Percentiles rank a stretch among this genome's conserved stretches.
These are phyloP conservation scores for Candida michaelii DNA, from an alignment of 805 yeast genomes.

Conservation along the genomic window DNA sequence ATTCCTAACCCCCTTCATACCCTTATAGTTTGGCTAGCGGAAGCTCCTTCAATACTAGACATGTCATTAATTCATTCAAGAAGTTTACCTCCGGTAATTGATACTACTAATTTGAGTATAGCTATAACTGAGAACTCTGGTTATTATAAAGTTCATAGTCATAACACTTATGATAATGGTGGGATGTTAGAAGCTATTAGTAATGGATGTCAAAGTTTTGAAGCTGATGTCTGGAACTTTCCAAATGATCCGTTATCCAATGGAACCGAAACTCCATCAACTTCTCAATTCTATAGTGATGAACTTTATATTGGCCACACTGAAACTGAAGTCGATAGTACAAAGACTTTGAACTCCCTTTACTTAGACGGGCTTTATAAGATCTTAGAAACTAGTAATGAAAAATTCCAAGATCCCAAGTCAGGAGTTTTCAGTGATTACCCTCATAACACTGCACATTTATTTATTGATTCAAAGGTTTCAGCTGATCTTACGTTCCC, in stretches of 20 bases:
- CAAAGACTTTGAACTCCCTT: slow-evolving; percentile 47
- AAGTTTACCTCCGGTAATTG: slow-evolving; percentile 8
- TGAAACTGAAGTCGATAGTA: slow-evolving; percentile 41
- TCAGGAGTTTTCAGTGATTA: slow-evolving; percentile 40
- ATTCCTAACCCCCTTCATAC: slow-evolving; percentile 1
- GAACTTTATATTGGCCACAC: slow-evolving; percentile 65
- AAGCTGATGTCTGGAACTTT: slow-evolving; percentile 61
- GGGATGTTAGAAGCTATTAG: slow-evolving; percentile 37
- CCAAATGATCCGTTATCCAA: slow-evolving; percentile 16
- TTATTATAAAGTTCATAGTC: slow-evolving; percentile 5
- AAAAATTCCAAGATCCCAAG: slow-evolving; percentile 19
- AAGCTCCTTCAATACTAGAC: neutral
- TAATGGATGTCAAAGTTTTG: slow-evolving; percentile 59
- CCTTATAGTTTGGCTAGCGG: neutral
- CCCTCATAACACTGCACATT: slow-evolving; percentile 50
- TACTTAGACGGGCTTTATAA: slow-evolving; percentile 54
- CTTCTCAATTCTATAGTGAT: slow-evolving; percentile 24
- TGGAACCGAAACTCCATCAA: slow-evolving; percentile 22
- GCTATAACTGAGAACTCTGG: slow-evolving; percentile 1
- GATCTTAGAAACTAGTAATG: slow-evolving; percentile 51
- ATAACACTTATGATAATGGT: slow-evolving; percentile 9
- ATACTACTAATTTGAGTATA: neutral
- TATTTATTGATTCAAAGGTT: slow-evolving; percentile 64
- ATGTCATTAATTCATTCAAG: slow-evolving; percentile 3
- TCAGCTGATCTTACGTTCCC: slow-evolving; percentile 49